phyloP scores from a whole-genome alignment of 1,284 basidiomycete species.

The Trichosporon sp. region DNA sequence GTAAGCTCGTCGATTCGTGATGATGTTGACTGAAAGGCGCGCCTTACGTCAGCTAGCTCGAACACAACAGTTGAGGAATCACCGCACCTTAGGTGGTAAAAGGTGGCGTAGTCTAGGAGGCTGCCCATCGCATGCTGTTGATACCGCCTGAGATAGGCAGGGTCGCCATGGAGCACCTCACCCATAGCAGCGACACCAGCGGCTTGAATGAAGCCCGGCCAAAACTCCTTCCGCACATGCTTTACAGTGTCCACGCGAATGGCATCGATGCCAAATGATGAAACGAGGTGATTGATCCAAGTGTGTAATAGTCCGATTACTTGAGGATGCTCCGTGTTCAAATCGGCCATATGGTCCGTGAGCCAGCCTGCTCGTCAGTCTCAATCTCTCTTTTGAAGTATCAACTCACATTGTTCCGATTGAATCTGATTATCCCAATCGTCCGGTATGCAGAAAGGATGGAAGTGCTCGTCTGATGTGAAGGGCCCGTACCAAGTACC shows the following conservation, averaged over 20 bases:
- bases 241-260: conserved; percentile 52
- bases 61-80: neutral
- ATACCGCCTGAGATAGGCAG: conserved; percentile 40
- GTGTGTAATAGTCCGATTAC: conserved; percentile 44
- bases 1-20: conserved; percentile 34
- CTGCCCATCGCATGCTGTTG: conserved; percentile 51
- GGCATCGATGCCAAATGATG: conserved; percentile 48
- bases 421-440: conserved; percentile 49
- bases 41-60: conserved; percentile 19
- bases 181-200: conserved; percentile 51
- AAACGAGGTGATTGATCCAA: conserved; percentile 50
- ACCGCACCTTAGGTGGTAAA: conserved; percentile 47
- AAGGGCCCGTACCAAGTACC: conserved; percentile 12
- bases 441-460: conserved; percentile 47
- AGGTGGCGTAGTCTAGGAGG: conserved; percentile 56
- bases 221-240: conserved; percentile 52
- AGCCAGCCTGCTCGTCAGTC: conserved; percentile 43
- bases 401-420: conserved; percentile 47
- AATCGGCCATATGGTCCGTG: conserved; percentile 47
- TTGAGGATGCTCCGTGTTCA: conserved; percentile 50
- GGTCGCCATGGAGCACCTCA: conserved; percentile 50
- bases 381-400: neutral
- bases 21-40: conserved; percentile 31
- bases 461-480: conserved; percentile 36
- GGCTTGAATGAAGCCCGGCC: conserved; percentile 48